A percentile compares a stretch with the other conserved stretches of the same genome.
phyloP scores from a whole-genome alignment of 208 protist species.

The Blastocrithidia nonstop region DNA sequence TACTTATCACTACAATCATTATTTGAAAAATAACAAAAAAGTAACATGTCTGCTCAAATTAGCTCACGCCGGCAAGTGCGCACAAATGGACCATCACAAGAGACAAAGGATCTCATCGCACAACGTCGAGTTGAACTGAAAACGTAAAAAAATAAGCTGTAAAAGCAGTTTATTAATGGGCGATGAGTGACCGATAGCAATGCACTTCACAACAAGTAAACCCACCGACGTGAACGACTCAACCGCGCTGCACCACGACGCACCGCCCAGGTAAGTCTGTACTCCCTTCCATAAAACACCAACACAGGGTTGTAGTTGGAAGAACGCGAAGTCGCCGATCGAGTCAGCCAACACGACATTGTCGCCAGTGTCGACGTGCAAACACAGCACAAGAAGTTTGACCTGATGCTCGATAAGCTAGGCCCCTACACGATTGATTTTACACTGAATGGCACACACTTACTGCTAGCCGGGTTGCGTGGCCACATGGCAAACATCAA shows the following conservation, averaged over 20 bases:
- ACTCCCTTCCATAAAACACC: conserved; percentile 36
- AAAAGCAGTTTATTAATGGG: conserved; percentile 49
- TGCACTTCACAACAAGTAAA: conserved; percentile 38
- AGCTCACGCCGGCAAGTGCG: too few species aligned
- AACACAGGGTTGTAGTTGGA: conserved; percentile 65
- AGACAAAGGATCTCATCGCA: conserved; percentile 36
- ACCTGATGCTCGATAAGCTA: conserved; percentile 84
- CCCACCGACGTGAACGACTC: conserved; percentile 25
- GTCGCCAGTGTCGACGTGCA: conserved; percentile 80
- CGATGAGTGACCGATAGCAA: conserved; percentile 65
- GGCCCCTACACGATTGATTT: conserved; percentile 93
- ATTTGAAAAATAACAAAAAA: too few species aligned
- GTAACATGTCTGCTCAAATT: too few species aligned
- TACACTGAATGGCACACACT: conserved; percentile 84
- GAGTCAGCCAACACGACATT: conserved; percentile 88
- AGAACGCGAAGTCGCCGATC: conserved; percentile 83
- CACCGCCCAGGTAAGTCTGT: conserved; percentile 46
- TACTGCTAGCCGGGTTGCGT: conserved; percentile 89
- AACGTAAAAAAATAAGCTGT: conserved; percentile 12
- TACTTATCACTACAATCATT: too few species aligned
- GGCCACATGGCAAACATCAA: conserved; percentile 93
- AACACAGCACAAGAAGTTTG: conserved; percentile 87
- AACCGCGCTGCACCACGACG: conserved; percentile 51
- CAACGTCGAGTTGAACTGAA: conserved; percentile 33
- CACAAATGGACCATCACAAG: conserved; percentile 27